phyloP scores from a whole-genome alignment of 2,329 filamentous ascomycete species.

The Ramularia endophylla region DNA sequence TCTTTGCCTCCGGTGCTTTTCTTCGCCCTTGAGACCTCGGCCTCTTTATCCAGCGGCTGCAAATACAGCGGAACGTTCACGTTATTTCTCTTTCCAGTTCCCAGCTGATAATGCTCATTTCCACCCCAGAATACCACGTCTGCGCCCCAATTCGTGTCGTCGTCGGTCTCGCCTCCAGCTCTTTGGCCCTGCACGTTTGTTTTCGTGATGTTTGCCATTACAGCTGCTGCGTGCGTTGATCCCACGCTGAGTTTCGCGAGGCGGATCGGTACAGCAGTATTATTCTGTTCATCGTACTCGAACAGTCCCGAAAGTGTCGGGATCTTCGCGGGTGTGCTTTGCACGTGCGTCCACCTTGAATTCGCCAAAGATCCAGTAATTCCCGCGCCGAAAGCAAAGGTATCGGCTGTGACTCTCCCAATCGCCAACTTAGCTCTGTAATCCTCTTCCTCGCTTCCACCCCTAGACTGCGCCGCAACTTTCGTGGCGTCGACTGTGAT shows the following conservation, averaged over 20 bases:
- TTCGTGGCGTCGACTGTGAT: constrained; percentile 75
- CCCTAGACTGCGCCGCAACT: constrained; percentile 39
- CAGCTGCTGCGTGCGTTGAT: constrained; percentile 70
- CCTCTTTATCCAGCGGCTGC: constrained; percentile 62
- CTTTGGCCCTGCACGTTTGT: constrained; percentile 11
- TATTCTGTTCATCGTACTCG: constrained; percentile 74
- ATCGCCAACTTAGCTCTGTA: constrained; percentile 37
- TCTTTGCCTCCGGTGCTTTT: constrained; percentile 55
- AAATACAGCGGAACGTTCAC: constrained; percentile 70
- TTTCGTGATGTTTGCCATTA: constrained; percentile 71
- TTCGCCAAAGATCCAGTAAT: constrained; percentile 79
- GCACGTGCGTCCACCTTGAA: constrained; percentile 83
- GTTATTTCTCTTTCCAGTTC: constrained; percentile 84
- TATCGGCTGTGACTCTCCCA: constrained; percentile 62
- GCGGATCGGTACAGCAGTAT: constrained; percentile 68
- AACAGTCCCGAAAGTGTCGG: constrained; percentile 75
- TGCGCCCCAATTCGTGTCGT: constrained; percentile 79
- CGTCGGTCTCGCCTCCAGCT: constrained; percentile 35
- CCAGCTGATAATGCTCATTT: constrained; percentile 90
- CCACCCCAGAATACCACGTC: constrained; percentile 93
- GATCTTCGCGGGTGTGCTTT: constrained; percentile 69
- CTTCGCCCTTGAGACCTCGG: constrained; percentile 55
- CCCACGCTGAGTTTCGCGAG: constrained; percentile 69
- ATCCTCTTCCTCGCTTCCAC: constrained; percentile 13
- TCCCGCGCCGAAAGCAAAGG: constrained; percentile 82